These are phyloP conservation scores for Chrysanthemum lavandulifolium DNA, from an alignment of 129 eudicot genomes.

Conservation along the genomic window DNA sequence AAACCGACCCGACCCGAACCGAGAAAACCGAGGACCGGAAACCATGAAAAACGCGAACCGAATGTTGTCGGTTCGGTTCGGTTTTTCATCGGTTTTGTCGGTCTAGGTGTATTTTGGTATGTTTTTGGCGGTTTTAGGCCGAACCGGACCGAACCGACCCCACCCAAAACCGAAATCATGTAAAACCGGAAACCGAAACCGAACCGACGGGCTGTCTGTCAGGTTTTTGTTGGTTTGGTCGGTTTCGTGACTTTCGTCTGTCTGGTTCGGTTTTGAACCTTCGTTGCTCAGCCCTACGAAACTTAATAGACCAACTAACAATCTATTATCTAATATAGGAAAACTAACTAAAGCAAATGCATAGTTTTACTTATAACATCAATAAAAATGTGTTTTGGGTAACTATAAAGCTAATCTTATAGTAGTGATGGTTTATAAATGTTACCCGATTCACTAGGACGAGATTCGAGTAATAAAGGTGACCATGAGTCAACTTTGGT, in stretches of 20 bases:
- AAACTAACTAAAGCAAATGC: too few relatives aligned
- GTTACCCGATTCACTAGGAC: conserved; percentile 50
- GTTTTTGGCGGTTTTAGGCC: not conserved
- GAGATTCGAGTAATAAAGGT: conserved; percentile 53
- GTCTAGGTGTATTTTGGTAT: not conserved
- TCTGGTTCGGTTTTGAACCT: too few relatives aligned
- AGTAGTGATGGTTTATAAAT: not conserved
- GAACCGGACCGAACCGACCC: too few relatives aligned
- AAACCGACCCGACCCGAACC: not conserved
- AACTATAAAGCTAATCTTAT: not conserved
- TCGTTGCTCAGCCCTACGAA: too few relatives aligned
- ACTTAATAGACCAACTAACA: too few relatives aligned
- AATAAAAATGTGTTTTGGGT: not conserved
- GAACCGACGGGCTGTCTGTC: too few relatives aligned
- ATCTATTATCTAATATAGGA: too few relatives aligned
- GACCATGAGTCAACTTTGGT: conserved; percentile 35
- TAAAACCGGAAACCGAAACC: too few relatives aligned
- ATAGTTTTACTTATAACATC: too few relatives aligned
- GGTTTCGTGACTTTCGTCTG: too few relatives aligned
- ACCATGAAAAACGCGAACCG: not conserved
- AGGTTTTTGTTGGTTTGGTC: too few relatives aligned
- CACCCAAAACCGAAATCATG: too few relatives aligned
- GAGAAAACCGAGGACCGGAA: not conserved
- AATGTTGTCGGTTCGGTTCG: not conserved
- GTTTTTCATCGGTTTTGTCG: not conserved